A percentile compares a stretch with the other conserved stretches of the same genome.
Evolutionary conservation across 1,284 basidiomycete species (phyloP).

Genomic region (Naganishia sp.): DNA sequence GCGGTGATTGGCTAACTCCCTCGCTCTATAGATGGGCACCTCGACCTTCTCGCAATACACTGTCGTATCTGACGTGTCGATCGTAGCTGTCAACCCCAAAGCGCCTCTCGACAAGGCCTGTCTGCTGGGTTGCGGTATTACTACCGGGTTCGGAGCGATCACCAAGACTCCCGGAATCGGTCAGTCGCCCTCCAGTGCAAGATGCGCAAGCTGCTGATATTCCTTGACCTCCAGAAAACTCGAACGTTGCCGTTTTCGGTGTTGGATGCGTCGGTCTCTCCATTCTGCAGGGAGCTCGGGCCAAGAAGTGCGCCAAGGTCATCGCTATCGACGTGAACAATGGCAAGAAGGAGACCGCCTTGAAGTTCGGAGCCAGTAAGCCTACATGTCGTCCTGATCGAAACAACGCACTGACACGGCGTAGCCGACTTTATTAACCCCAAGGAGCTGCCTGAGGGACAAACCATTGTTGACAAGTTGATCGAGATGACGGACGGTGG

Average conservation of each 20-base stretch:
- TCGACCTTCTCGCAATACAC: constrained; percentile 99
- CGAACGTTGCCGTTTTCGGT: constrained; percentile 91
- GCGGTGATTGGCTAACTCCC: not conserved
- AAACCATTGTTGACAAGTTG: constrained; percentile 83
- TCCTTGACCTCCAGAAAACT: constrained; percentile 63
- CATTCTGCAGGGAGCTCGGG: constrained; percentile 77
- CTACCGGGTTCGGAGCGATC: constrained; percentile 70
- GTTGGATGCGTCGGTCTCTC: constrained; percentile 95
- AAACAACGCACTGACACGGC: not conserved
- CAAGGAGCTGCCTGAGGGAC: constrained; percentile 69
- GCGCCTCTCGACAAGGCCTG: constrained; percentile 94
- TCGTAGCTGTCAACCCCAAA: constrained; percentile 81
- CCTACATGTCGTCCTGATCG: constrained; percentile 6
- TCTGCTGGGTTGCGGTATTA: constrained; percentile 92
- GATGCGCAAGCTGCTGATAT: constrained; percentile 39
- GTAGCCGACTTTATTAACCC: constrained; percentile 87
- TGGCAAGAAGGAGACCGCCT: constrained; percentile 81
- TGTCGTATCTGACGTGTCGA: constrained; percentile 94
- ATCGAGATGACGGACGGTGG: constrained; percentile 95
- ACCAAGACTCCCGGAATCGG: constrained; percentile 59
- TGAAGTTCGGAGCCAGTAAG: constrained; percentile 85
- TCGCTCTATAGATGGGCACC: constrained; percentile 77
- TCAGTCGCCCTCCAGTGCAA: constrained; percentile 27
- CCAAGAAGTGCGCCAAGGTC: constrained; percentile 79
- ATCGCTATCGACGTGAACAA: constrained; percentile 93